These are phyloP conservation scores for Yarrowia sp. DNA, from an alignment of 805 yeast genomes.

Conservation along the genomic window DNA sequence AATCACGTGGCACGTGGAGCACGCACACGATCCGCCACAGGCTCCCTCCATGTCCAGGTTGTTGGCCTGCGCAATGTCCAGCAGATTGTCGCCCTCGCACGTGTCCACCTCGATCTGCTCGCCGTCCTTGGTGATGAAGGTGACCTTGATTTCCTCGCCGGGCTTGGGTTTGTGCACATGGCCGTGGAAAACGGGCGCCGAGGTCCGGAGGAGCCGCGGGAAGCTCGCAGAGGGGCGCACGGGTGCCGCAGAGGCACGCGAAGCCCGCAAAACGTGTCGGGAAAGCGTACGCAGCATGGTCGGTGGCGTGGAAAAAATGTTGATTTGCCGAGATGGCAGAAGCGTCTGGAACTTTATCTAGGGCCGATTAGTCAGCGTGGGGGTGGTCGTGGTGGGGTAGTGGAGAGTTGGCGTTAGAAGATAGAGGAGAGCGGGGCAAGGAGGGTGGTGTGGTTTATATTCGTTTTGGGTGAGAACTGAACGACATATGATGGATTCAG, in stretches of 20 bases:
- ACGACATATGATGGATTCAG: no score
- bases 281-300: not conserved
- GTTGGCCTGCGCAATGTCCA: slow-evolving; percentile 93
- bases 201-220: not conserved
- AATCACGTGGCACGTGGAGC: slow-evolving; percentile 95
- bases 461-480: no score
- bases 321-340: not conserved
- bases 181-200: slow-evolving; percentile 54
- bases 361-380: not conserved
- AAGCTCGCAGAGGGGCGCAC: not conserved
- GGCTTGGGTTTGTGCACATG: slow-evolving; percentile 87
- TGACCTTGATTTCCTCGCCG: slow-evolving; percentile 86
- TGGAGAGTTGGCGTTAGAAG: not conserved
- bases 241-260: not conserved
- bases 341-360: not conserved
- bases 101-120: slow-evolving; percentile 77
- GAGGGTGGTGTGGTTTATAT: no score
- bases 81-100: slow-evolving; percentile 83
- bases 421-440: not conserved
- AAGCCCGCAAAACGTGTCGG: not conserved
- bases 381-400: not conserved
- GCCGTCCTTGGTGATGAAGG: slow-evolving; percentile 92
- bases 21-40: slow-evolving; percentile 98
- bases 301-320: not conserved
- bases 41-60: slow-evolving; percentile 95